Evolutionary conservation across 2,329 filamentous ascomycete species (phyloP).

Genomic region (Colletotrichum phormii): DNA sequence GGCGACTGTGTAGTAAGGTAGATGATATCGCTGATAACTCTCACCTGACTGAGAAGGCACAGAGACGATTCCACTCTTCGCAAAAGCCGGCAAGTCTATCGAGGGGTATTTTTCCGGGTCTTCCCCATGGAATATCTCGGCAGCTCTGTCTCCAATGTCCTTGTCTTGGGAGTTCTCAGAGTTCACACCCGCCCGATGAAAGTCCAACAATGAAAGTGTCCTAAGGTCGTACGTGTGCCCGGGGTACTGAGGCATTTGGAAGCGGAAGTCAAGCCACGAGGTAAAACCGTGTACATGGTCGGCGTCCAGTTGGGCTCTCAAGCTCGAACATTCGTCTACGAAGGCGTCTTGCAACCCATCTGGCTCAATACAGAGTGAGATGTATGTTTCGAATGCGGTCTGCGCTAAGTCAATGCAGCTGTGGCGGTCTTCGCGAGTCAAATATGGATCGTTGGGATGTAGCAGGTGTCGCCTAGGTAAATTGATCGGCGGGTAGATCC

Average conservation of each 20-base stretch:
- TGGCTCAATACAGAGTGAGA: not conserved
- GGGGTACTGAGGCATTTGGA: constrained; percentile 17
- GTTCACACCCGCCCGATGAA: not conserved
- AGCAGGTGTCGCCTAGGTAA: not conserved
- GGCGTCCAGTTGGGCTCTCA: not conserved
- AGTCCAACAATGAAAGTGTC: not conserved
- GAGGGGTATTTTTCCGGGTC: not conserved
- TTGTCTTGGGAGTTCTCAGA: not conserved
- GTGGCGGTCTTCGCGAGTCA: not conserved
- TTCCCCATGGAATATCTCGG: not conserved
- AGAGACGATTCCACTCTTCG: not conserved
- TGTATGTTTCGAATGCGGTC: not conserved
- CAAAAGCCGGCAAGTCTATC: not conserved
- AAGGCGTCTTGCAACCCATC: not conserved
- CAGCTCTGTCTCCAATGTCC: not conserved
- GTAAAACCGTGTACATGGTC: not conserved
- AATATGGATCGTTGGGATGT: not conserved
- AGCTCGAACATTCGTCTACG: not conserved
- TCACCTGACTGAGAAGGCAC: not conserved
- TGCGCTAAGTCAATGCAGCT: not conserved
- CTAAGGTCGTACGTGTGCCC: not conserved
- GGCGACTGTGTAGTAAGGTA: constrained; percentile 14
- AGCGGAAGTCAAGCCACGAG: constrained; percentile 25
- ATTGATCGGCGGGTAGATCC: not conserved
- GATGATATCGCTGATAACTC: not conserved